Base-by-base conservation (phyloP, 2,329 filamentous ascomycete genomes). In the Lizonia empirigonia region DNA sequence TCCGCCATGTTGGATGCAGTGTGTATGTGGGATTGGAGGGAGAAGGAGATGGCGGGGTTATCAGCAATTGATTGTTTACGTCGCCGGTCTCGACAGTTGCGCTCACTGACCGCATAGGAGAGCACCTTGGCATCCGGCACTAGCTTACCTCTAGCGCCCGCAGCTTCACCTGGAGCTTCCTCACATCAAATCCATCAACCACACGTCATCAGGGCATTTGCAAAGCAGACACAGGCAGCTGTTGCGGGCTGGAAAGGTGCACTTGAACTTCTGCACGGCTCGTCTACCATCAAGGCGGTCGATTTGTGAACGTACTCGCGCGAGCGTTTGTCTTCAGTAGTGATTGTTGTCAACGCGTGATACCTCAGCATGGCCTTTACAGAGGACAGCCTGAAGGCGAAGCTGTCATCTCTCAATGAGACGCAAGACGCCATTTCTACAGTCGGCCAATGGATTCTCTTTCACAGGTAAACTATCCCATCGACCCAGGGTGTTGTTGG, bases 401-500 rank as follows among this genome's bases (percentile, higher is more conserved):
- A 97, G 79, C 87, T 99, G 45, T 95, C 92, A 24, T 90, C 91
- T 33, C 84, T 99, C 56, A 97, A 96, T 75, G 95, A 99, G 77
- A 96, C 91, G 9, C 93, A 99, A 73, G 94, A 99, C 72, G 95
- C 91, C 76, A 97, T 99, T 69, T 85, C 96, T 55, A 93, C 90
- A 27, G 92, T 96, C 56, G 91, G 94, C 50, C 93, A 97, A 85
- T 99, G 95, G 95, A 94, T 99, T 56, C 95, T 99, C 88, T 99
- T 99, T 73, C 93, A 99, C 77, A 88, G 91, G 91, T 96, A 85
- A 62, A 50, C 42, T 50, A 42, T 32, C 49, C 52, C 40, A 30
- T 47, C 15, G 29, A 48, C 33, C 24, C 39, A 10, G 44, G 29
- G 12, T 35, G 26, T 26, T 26, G 27, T 36, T 35, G 18, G 32